Percentiles rank a stretch among this genome's conserved stretches.
phyloP scores from a whole-genome alignment of 345 rosid species.

The Sonneratia caseolaris region DNA sequence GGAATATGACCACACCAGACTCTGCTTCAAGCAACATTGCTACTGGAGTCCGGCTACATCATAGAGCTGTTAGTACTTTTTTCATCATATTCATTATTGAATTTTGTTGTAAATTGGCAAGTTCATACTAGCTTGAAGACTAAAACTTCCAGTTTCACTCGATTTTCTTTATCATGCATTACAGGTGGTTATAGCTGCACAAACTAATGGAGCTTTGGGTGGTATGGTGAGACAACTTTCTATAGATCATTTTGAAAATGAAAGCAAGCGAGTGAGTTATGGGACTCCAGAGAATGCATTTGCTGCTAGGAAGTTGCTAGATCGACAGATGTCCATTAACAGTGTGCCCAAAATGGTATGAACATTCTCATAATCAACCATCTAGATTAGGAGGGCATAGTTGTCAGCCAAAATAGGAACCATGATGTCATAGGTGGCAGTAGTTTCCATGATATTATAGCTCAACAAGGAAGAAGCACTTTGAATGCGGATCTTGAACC shows the following conservation, averaged over 20 bases:
- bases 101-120: background rate
- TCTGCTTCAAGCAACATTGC: slow-evolving; percentile 41
- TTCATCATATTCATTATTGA: background rate
- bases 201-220: slow-evolving; percentile 95
- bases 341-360: slow-evolving; percentile 93
- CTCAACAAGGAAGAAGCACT: background rate
- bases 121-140: background rate
- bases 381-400: background rate
- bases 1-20: slow-evolving; percentile 57
- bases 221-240: slow-evolving; percentile 97
- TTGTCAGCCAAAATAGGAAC: background rate
- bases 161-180: slow-evolving; percentile 11
- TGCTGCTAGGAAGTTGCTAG: slow-evolving; percentile 92
- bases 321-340: slow-evolving; percentile 89
- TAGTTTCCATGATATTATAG: background rate
- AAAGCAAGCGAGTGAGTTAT: slow-evolving; percentile 91
- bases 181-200: slow-evolving; percentile 96
- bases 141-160: background rate
- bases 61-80: slow-evolving; percentile 74
- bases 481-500: background rate
- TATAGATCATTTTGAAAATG: slow-evolving; percentile 94
- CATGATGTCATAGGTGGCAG: background rate
- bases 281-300: slow-evolving; percentile 92
- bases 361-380: background rate
- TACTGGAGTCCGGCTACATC: slow-evolving; percentile 90